A percentile compares a stretch with the other conserved stretches of the same genome.
phyloP scores from a whole-genome alignment of 192 early-diverging fungal species.

The Entomortierella chlamydospora region DNA sequence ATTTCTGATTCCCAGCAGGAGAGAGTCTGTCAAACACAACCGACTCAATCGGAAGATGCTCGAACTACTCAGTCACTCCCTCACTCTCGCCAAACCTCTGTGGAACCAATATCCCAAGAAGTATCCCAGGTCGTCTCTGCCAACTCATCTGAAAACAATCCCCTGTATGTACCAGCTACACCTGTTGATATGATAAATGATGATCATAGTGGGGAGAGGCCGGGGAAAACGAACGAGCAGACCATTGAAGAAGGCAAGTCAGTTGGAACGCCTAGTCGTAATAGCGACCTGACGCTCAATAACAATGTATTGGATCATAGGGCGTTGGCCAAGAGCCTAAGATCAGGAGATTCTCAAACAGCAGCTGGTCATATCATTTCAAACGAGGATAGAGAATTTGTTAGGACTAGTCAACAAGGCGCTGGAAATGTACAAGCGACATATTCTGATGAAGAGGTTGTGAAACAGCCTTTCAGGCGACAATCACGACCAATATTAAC shows the following conservation, averaged over 20 bases:
- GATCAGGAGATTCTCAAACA: no score
- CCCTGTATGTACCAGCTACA: conserved; percentile 3
- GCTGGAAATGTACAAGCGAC: no score
- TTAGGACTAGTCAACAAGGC: no score
- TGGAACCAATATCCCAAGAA: conserved; percentile 5
- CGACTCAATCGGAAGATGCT: neutral
- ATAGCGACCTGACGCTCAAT: no score
- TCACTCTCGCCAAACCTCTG: conserved; percentile 1
- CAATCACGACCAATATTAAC: conserved; percentile 1
- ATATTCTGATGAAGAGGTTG: no score
- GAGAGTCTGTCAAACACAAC: conserved; percentile 2
- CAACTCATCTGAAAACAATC: neutral
- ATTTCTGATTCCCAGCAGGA: neutral
- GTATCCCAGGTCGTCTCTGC: conserved; percentile 1
- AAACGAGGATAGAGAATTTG: neutral
- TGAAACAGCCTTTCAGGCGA: neutral
- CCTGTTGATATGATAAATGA: neutral
- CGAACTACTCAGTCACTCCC: neutral
- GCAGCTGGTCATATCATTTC: no score
- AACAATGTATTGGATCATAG: no score
- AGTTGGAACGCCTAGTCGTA: no score
- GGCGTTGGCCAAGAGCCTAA: no score
- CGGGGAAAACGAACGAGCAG: neutral
- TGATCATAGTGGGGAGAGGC: neutral
- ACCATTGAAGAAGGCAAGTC: neutral